Conservation (phyloP, 805 yeast species). For the Saturnispora saitoi region DNA sequence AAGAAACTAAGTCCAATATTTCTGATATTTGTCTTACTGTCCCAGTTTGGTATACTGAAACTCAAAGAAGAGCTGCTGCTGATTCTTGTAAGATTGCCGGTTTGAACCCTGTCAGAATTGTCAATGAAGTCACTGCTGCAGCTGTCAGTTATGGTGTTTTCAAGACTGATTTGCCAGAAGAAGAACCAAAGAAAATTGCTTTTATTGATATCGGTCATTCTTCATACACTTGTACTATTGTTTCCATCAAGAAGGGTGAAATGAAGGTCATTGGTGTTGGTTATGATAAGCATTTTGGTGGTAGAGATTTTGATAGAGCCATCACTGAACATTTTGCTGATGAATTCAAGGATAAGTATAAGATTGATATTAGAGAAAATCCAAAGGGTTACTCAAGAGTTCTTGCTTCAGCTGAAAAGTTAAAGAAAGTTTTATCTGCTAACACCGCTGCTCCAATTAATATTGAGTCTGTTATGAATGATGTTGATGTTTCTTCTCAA, state of each 20-base stretch:
- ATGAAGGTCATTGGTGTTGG: conserved; percentile 87
- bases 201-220: conserved; percentile 97
- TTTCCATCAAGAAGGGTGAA: conserved; percentile 93
- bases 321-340: conserved; percentile 92
- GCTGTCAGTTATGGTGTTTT: conserved; percentile 99
- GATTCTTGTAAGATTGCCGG: conserved; percentile 97
- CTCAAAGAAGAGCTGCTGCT: conserved; percentile 90
- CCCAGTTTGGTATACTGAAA: conserved; percentile 95
- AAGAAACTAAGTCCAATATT: conserved; percentile 76
- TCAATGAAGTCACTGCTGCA: conserved; percentile 96
- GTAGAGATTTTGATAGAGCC: conserved; percentile 91
- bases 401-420: conserved; percentile 80
- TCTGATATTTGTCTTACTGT: conserved; percentile 89
- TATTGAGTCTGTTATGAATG: conserved; percentile 95
- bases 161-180: conserved; percentile 94
- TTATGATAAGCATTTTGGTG: conserved; percentile 94
- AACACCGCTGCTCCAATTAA: conserved; percentile 90
- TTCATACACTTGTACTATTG: conserved; percentile 81
- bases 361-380: conserved; percentile 84
- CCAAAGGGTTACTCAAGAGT: conserved; percentile 95
- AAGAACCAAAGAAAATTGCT: conserved; percentile 81
- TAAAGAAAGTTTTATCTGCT: conserved; percentile 95
- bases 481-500: conserved; percentile 86
- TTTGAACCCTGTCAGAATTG: conserved; percentile 95
- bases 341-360: conserved; percentile 84